A percentile compares a stretch with the other conserved stretches of the same genome.
Conservation (phyloP, 1,284 basidiomycete species). For the Boletus semigastroideus region DNA sequence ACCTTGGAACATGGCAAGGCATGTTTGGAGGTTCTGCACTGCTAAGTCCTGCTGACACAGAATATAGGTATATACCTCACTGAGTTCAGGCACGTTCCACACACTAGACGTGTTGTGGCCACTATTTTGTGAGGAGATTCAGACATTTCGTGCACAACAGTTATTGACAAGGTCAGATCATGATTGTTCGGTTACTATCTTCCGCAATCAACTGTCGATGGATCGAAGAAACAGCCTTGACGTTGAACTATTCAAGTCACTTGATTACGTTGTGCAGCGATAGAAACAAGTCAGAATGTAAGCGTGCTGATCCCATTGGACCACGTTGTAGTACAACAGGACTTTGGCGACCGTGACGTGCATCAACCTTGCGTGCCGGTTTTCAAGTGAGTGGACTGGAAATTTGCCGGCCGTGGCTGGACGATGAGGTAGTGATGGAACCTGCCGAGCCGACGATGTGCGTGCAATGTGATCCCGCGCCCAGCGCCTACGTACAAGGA, state of each 20-base stretch:
- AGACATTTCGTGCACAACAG: not conserved
- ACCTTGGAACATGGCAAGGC: constrained; percentile 93
- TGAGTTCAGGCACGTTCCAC: constrained; percentile 72
- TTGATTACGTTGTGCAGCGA: no score
- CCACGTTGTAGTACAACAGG: not conserved
- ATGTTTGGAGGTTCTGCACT: constrained; percentile 10
- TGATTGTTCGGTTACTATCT: constrained; percentile 1
- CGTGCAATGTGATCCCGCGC: constrained; percentile 3
- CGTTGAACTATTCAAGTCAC: no score
- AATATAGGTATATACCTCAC: constrained; percentile 74
- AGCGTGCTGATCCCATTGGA: not conserved
- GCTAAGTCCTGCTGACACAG: not conserved
- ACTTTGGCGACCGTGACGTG: not conserved
- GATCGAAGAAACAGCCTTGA: not conserved
- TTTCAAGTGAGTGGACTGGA: no score
- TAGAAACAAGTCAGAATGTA: not conserved
- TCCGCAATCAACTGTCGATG: not conserved
- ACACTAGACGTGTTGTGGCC: constrained; percentile 74
- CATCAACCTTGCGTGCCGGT: no score
- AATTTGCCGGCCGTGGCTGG: not conserved
- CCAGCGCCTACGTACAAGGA: constrained; percentile 10
- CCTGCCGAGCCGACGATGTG: not conserved
- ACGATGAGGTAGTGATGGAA: no score
- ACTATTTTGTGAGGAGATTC: constrained; percentile 65
- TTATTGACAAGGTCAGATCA: constrained; percentile 11